Evolutionary conservation across 139 green algal species (phyloP).

Genomic region (Micractinium sp.): DNA sequence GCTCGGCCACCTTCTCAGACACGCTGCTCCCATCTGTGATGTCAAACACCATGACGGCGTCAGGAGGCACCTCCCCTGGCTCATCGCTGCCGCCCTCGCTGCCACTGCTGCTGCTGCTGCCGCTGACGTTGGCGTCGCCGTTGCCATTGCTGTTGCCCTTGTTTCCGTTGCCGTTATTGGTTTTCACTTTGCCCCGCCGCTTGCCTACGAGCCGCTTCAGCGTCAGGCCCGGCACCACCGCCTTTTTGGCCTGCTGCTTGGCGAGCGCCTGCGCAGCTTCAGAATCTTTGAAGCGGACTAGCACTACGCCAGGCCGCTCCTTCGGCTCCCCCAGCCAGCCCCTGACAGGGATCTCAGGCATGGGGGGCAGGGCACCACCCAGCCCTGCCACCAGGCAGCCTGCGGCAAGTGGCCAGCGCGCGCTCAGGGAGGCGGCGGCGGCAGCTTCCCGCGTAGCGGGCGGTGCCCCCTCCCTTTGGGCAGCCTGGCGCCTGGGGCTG

Average conservation of each 20-base stretch:
- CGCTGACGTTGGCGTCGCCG: neutral
- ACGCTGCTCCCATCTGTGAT: neutral
- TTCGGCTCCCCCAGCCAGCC: neutral
- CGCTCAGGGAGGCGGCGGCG: no score
- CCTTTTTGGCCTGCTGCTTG: neutral
- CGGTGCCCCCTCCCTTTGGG: no score
- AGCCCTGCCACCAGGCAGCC: neutral
- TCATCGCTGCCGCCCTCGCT: neutral
- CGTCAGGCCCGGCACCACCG: neutral
- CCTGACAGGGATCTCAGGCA: neutral
- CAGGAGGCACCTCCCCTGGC: neutral
- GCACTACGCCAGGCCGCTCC: neutral
- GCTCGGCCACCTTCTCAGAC: neutral
- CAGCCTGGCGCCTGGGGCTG: no score
- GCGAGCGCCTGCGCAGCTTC: neutral
- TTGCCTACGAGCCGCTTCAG: neutral
- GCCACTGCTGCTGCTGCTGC: neutral
- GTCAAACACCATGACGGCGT: neutral
- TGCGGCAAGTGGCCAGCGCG: neutral
- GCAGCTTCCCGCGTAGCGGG: no score
- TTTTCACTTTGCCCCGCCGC: neutral
- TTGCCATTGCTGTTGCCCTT: neutral
- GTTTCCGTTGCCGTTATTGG: no score
- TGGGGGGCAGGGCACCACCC: neutral
- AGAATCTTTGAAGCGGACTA: neutral